phyloP scores from a whole-genome alignment of 768 basidiomycete species.

The Amanita subjunquillea region DNA sequence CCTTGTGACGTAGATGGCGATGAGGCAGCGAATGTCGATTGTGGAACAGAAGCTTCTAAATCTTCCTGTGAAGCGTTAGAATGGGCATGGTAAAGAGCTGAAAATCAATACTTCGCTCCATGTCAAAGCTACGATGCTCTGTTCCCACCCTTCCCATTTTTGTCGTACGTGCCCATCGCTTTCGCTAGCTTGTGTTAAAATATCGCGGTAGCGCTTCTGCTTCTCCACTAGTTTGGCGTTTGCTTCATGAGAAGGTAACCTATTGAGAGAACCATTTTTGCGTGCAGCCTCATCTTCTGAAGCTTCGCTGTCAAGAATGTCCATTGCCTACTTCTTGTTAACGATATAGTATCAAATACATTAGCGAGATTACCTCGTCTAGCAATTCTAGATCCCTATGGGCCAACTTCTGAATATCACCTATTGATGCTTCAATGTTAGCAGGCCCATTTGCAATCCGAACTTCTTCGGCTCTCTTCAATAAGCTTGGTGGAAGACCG shows the following conservation, averaged over 20 bases:
- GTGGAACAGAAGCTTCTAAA: constrained; percentile 60
- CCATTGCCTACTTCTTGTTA: constrained; percentile 52
- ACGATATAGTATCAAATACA: neutral
- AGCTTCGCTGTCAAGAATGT: constrained; percentile 84
- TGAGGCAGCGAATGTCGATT: constrained; percentile 35
- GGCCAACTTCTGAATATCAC: constrained; percentile 61
- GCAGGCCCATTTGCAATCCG: constrained; percentile 66
- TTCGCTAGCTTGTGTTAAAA: constrained; percentile 58
- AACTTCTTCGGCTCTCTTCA: constrained; percentile 81
- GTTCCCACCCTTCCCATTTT: constrained; percentile 89
- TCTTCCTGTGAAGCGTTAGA: constrained; percentile 33
- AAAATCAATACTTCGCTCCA: constrained; percentile 42
- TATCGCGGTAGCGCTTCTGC: constrained; percentile 58
- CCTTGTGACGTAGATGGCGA: constrained; percentile 25
- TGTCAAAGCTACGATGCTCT: constrained; percentile 57
- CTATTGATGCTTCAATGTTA: constrained; percentile 60
- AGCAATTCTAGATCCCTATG: constrained; percentile 50
- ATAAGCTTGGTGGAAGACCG: constrained; percentile 79
- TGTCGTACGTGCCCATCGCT: constrained; percentile 70
- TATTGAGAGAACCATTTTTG: constrained; percentile 32
- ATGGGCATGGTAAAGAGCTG: neutral
- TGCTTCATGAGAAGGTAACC: constrained; percentile 69
- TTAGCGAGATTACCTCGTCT: constrained; percentile 51
- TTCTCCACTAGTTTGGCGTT: constrained; percentile 66
- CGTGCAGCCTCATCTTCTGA: constrained; percentile 72